Base-by-base conservation (phyloP, 1,284 basidiomycete species). In the Phellopilus nigrolimitatus region DNA sequence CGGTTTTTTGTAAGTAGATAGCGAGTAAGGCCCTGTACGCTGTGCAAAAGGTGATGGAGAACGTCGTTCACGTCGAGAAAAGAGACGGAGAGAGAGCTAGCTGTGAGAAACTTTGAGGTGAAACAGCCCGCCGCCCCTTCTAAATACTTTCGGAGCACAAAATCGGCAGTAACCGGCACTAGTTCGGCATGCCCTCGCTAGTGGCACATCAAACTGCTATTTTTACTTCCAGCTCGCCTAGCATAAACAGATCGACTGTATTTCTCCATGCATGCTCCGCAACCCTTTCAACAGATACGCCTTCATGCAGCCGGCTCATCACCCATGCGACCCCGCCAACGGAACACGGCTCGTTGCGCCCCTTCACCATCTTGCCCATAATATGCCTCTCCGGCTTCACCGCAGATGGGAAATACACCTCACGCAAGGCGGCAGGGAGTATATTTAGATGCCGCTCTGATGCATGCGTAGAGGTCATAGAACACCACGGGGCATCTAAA, bases 401-500 rank as follows among this genome's bases (percentile, higher is more conserved):
- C 9, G 74, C 63, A 21, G 71, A 58, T 3, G 83, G 78, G 58
- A 81, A 72, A 65, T 80, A 85, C 12, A 78, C 60, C 3, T 69
- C 60, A 24, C 70, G 71, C 19, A 86, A 68, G 13, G 68, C 59
- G 0, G 70, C 57, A 0, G 82, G 77, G 28, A 90, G 69, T 6
- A 69, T 68, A 7, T 77, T 70, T 2, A 92, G 66, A 60, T 81
- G 71, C 4, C 65, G 48, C 54, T 78, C 73, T 0, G 88, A 91
- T 2, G 88, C 88, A 55, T 92, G 88, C 0, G 84, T 83, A 1
- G 82, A 74, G 3, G 87, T 87, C 66, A 89, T 75, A 2, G 84
- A 78, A 63, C 91, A 94, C 89, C 91, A 94, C 2, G 89, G 89
- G 0, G 86, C 80, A 66, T 91, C 89, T 88, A 53, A 28, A 30